Base-by-base conservation (phyloP, 352 stramenopile genomes). In the Phytophthora vignae region DNA sequence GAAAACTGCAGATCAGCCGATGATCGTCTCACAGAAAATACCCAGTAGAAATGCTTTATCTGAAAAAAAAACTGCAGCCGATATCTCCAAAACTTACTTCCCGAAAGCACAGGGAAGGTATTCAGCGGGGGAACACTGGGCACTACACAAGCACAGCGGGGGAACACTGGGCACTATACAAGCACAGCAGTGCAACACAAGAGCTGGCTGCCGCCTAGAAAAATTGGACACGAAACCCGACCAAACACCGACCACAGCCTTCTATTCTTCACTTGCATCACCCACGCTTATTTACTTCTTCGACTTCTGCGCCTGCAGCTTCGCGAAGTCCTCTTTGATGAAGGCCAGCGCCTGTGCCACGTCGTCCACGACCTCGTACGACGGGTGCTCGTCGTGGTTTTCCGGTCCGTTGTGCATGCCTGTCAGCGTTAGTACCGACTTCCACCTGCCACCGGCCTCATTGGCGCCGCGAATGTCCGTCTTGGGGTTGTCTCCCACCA, bases 401-500 rank as follows among this genome's bases (percentile, higher is more conserved):
- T 78, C 76, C 8, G 88, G 85, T 1, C 84, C 86, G 33, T 64
- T 62, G 77, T 95, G 89, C 86, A 96, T 95, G 54, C 90, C 90
- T 29, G 90, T 94, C 46, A 92, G 81, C 46, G 88, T 95, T 9
- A 96, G 73, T 25, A 96, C 78, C n/a, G 88, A 94, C 68, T 91
- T 92, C 90, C 90, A 96, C 29, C 88, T 84, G 1, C 84, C 84
- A 40, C 86, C 88, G 15, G 84, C 84, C 25, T 81, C 72, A 36
- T 95, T 95, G 17, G 90, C 90, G 8, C 90, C 90, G 54, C 90
- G 83, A 76, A 96, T 92, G 55, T 96, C 90, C 14, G 90, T 95
- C 65, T 73, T 76, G 1, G 90, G 88, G 72, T 96, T 96, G 74
- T 96, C 90, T 52, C 90, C 90, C 25, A 96, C 79, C 90, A 96